A percentile compares a stretch with the other conserved stretches of the same genome.
phyloP scores from a whole-genome alignment of 441 rosid genomes.

The Erodium trifolium region DNA sequence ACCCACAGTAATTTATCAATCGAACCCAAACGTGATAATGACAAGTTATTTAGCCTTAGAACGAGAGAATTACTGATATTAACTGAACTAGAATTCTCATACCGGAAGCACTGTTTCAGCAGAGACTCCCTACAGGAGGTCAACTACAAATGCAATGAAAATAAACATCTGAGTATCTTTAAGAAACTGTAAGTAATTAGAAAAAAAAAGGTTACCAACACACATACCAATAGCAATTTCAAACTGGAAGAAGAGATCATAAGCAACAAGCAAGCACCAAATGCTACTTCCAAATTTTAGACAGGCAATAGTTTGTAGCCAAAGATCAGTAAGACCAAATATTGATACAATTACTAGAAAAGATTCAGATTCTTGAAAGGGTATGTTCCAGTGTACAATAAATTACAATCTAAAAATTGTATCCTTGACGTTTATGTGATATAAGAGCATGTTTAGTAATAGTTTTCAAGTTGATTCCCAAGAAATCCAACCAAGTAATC shows the following conservation, averaged over 20 bases:
- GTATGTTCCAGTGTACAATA: not conserved
- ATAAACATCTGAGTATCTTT: not conserved
- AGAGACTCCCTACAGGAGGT: slow-evolving; percentile 45
- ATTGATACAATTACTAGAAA: not conserved
- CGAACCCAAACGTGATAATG: slow-evolving; percentile 53
- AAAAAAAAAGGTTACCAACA: not conserved
- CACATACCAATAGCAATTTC: not conserved
- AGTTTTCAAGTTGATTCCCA: no score
- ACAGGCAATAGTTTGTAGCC: not conserved
- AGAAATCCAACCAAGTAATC: no score
- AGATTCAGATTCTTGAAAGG: not conserved
- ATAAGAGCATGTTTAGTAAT: not conserved
- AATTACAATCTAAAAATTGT: not conserved
- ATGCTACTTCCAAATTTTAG: not conserved
- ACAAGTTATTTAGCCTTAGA: slow-evolving; percentile 56
- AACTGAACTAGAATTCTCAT: slow-evolving; percentile 26
- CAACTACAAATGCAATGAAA: slow-evolving; percentile 28
- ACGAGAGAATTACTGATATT: slow-evolving; percentile 28
- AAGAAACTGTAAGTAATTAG: not conserved
- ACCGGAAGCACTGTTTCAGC: slow-evolving; percentile 40
- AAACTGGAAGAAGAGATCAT: not conserved
- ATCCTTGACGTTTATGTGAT: not conserved
- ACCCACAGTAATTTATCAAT: slow-evolving; percentile 71
- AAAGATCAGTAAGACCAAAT: not conserved
- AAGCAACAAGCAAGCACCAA: not conserved